Evolutionary conservation across 1,139 yeast genomes (phyloP), one percentile per base, ranked within the genome.

Genomic region (Pneumocystis murina): DNA sequence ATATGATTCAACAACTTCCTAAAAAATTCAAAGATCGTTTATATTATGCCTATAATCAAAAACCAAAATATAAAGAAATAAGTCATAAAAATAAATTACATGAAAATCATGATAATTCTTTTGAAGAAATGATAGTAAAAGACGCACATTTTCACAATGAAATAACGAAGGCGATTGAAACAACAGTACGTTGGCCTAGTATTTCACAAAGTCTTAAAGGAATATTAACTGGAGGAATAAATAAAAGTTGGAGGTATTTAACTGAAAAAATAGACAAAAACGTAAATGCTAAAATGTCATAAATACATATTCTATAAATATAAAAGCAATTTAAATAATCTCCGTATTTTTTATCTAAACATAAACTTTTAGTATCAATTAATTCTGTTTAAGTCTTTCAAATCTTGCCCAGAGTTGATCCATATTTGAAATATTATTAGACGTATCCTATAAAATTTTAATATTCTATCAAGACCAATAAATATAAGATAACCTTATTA

Each of bases 131-230:
- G 59, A 76, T 82, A 62, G 80, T 82, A 0, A 68, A 72, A 5
- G 82, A 81, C 69, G 66, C 70, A 14, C 67, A 72, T 24, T 75
- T 84, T 60, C 71, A 75, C 1, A 64, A 71, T 24, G 76, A 77
- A 60, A 75, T 86, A 60, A 71, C 76, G 3, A 72, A 73, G 35
- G 74, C 78, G 16, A 78, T 92, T 38, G 78, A 80, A 67, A 75
- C 78, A 41, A 86, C 87, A 0, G 91, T 91, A 12, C 78, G 81
- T 39, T 75, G 78, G 69, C 87, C 95, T 14, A 87, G 96, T 17
- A 71, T 86, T 14, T 74, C 83, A 16, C 98, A 94, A 74, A 83
- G 89, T 39, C 69, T 84, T 28, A 90, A 91, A 72, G 98, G 99
- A 0, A 70, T 92, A 3, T 76, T 87, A 57, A 89, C 95, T 2